Conservation (phyloP, 2,329 filamentous ascomycete genomes). For the Coniochaeta sp. region DNA sequence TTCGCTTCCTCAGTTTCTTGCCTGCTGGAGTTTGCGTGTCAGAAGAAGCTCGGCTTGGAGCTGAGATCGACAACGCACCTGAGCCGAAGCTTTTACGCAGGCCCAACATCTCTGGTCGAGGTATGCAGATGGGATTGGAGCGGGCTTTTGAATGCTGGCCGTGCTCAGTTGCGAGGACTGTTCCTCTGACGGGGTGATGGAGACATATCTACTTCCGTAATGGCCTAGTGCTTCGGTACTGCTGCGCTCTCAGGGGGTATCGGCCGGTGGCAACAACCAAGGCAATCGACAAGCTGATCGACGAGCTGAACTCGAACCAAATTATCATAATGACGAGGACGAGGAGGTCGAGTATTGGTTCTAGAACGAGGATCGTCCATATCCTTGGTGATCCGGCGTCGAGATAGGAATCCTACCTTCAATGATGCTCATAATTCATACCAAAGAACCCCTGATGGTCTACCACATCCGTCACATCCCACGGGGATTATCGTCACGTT, state of each 20-base stretch:
- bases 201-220: background rate
- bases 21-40: background rate
- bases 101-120: constrained; percentile 7
- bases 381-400: background rate
- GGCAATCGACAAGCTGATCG: background rate
- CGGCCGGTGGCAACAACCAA: background rate
- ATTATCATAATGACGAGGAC: background rate
- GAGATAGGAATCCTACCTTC: background rate
- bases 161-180: background rate
- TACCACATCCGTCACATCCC: background rate
- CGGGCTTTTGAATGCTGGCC: background rate
- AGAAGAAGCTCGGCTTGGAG: constrained; percentile 2
- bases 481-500: background rate
- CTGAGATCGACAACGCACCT: constrained; percentile 6
- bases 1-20: constrained; percentile 10
- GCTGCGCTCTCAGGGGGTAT: background rate
- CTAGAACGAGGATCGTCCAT: background rate
- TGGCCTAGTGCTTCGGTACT: background rate
- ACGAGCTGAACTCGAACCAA: background rate
- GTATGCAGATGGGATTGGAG: background rate
- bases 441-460: background rate
- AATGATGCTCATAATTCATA: background rate
- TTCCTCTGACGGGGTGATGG: background rate
- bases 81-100: constrained; percentile 7
- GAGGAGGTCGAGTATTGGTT: background rate